Conservation (phyloP, 345 rosid species). For the Linum trigynum region DNA sequence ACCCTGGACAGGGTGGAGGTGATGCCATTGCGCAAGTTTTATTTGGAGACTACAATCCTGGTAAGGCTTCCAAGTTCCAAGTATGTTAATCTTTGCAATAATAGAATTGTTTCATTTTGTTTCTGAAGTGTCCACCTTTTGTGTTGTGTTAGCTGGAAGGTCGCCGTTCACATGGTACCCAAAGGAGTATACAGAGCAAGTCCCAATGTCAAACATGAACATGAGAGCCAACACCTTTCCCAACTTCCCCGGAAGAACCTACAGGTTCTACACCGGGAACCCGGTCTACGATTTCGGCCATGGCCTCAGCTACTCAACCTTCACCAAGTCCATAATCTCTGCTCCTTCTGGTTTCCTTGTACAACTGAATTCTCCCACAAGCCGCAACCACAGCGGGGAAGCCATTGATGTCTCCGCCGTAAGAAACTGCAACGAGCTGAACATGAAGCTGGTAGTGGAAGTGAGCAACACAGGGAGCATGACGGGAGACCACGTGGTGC, state of each 20-base stretch:
- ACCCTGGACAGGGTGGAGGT: slow-evolving; percentile 27
- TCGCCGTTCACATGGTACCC: slow-evolving; percentile 32
- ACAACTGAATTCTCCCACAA: slow-evolving; percentile 40
- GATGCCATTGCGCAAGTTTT: slow-evolving; percentile 23
- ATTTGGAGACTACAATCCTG: slow-evolving; percentile 23
- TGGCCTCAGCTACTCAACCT: slow-evolving; percentile 72
- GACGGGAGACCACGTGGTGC: slow-evolving; percentile 57
- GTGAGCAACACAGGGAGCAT: slow-evolving; percentile 52
- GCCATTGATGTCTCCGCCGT: slow-evolving; percentile 69
- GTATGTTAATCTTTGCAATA: neutral
- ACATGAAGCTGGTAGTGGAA: slow-evolving; percentile 50
- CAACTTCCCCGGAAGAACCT: slow-evolving; percentile 24
- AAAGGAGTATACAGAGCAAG: slow-evolving; percentile 20
- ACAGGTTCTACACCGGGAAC: slow-evolving; percentile 63
- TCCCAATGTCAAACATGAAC: slow-evolving; percentile 25
- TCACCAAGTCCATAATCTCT: slow-evolving; percentile 39
- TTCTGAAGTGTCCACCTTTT: neutral
- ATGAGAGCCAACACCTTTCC: slow-evolving; percentile 18
- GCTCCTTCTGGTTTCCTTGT: slow-evolving; percentile 47
- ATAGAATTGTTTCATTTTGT: neutral
- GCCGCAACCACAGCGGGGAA: slow-evolving; percentile 29
- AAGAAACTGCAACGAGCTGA: slow-evolving; percentile 39
- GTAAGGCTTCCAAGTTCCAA: neutral
- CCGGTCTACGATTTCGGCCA: slow-evolving; percentile 81
- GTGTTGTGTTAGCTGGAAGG: slow-evolving; percentile 17